A percentile compares a stretch with the other conserved stretches of the same genome.
phyloP scores from a whole-genome alignment of 176 grass and related monocot genomes.

The Cenchrus fungigraminus region DNA sequence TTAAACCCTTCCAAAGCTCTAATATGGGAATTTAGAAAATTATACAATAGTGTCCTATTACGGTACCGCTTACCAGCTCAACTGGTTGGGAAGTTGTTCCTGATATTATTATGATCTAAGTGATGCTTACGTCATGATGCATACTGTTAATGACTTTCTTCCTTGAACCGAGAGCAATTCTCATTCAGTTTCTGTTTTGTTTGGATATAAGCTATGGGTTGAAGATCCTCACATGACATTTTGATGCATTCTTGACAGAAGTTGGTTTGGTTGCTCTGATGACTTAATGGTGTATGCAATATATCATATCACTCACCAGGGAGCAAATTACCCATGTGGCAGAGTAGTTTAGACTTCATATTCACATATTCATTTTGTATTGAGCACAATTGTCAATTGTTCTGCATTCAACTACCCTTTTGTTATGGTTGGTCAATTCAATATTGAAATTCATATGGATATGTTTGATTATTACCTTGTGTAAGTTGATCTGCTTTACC shows the following conservation, averaged over 20 bases:
- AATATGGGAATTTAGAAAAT: not conserved
- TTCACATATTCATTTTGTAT: not conserved
- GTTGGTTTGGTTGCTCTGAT: not conserved
- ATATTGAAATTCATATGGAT: not conserved
- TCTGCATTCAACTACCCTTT: not conserved
- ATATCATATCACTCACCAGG: not conserved
- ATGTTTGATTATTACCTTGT: not conserved
- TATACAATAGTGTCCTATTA: not conserved
- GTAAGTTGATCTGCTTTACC: not conserved
- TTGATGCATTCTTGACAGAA: not conserved
- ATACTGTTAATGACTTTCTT: not conserved
- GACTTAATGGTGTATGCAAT: not conserved
- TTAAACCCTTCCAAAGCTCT: conserved; percentile 11
- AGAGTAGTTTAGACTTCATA: not conserved
- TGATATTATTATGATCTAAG: not conserved
- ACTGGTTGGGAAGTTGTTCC: not conserved
- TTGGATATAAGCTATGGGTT: not conserved
- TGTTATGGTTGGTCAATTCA: not conserved
- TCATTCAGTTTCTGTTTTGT: not conserved
- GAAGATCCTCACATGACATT: not conserved
- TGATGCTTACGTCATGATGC: not conserved
- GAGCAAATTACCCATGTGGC: not conserved
- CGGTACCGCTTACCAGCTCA: not conserved
- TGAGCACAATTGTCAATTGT: not conserved
- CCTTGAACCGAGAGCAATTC: not conserved